Evolutionary conservation across 306 rosid species (phyloP).

Genomic region (Cucurbita argyrosperma): DNA sequence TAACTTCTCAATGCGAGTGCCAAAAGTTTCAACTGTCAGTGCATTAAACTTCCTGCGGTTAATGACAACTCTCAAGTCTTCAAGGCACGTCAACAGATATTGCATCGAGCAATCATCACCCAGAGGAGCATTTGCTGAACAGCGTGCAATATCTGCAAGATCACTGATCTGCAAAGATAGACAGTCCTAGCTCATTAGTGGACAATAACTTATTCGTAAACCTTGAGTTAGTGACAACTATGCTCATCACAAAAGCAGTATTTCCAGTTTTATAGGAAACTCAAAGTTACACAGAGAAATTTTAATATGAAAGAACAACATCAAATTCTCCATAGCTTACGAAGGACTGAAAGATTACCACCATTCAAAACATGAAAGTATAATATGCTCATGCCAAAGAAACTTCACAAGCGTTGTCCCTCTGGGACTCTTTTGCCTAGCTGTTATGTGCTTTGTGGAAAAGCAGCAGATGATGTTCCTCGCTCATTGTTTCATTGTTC

Average conservation of each 20-base stretch:
- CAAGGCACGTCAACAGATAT: conserved; percentile 69
- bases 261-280: background rate
- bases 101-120: conserved; percentile 62
- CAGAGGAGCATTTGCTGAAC: conserved; percentile 68
- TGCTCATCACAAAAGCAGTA: background rate
- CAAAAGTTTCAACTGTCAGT: conserved; percentile 83
- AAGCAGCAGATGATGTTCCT: too few species aligned
- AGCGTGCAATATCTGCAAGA: conserved; percentile 89
- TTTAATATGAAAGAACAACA: background rate
- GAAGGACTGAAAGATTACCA: background rate
- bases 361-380: background rate
- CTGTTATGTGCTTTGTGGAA: too few species aligned
- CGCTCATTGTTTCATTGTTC: too few species aligned
- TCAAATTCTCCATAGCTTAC: background rate
- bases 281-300: background rate
- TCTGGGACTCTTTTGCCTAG: too few species aligned
- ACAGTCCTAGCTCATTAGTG: background rate
- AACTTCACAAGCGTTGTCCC: too few species aligned
- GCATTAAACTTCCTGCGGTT: conserved; percentile 75
- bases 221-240: background rate
- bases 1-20: conserved; percentile 84
- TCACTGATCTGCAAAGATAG: conserved; percentile 56
- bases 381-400: background rate
- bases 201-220: background rate
- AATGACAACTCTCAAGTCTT: conserved; percentile 72